Evolutionary conservation across 1,139 yeast species (phyloP).

Genomic region (Wickerhamomyces sp.): DNA sequence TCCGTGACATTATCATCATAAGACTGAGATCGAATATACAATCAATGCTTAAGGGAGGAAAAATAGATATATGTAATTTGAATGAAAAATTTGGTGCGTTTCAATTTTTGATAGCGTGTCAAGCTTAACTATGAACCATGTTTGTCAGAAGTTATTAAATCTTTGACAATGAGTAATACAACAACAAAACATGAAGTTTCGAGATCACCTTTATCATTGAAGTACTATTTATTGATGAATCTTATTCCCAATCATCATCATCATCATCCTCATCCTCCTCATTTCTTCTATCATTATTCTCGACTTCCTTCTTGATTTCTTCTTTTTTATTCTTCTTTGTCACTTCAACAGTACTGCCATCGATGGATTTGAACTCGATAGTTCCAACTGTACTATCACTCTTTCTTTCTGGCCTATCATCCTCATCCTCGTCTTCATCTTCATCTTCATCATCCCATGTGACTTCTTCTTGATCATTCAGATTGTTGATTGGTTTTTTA

Average conservation of each 20-base stretch:
- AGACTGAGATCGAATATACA: no score
- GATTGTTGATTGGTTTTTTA: constrained; percentile 9
- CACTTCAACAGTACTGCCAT: constrained; percentile 30
- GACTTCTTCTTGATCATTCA: constrained; percentile 39
- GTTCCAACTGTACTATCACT: constrained; percentile 29
- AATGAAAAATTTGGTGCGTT: no score
- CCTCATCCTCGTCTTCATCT: constrained; percentile 9
- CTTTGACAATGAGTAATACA: no score
- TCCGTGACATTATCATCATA: no score
- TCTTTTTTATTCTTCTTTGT: constrained; percentile 15
- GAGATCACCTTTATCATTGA: no score
- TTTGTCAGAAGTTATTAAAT: no score
- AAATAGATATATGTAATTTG: no score
- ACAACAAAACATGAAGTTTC: no score
- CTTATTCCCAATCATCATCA: constrained; percentile 57
- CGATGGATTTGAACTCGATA: constrained; percentile 31
- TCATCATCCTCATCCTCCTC: constrained; percentile 30
- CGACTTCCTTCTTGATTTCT: constrained; percentile 10
- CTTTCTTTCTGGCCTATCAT: constrained; percentile 28
- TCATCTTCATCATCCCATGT: constrained; percentile 46
- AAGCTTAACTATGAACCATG: no score
- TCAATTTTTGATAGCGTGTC: no score
- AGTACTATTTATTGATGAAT: no score
- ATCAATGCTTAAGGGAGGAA: no score
- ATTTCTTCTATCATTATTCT: constrained; percentile 10